Evolutionary conservation across 305 asterid species (phyloP).

Genomic region (Fraxinus xanthoxyloides): DNA sequence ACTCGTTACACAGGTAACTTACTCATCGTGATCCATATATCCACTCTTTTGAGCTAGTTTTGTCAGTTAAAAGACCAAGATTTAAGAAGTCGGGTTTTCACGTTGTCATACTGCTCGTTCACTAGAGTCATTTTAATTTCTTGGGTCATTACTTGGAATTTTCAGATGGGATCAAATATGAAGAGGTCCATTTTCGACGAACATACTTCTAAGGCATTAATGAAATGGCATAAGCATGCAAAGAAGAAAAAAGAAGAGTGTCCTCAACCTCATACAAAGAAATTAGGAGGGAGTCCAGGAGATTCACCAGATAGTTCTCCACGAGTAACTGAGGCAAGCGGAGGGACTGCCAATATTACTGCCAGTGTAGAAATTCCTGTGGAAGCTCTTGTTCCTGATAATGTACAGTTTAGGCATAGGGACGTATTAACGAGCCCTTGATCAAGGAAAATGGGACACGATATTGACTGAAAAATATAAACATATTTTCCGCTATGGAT

Average conservation of each 20-base stretch:
- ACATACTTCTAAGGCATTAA: conserved; percentile 39
- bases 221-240: conserved; percentile 31
- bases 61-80: no score
- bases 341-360: conserved; percentile 21
- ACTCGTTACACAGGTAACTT: conserved; percentile 78
- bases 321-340: background rate
- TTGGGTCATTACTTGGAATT: no score
- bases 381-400: background rate
- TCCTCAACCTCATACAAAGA: background rate
- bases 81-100: no score
- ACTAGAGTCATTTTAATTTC: no score
- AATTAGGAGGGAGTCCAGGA: conserved; percentile 27
- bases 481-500: background rate
- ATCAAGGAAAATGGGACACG: background rate
- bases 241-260: background rate
- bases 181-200: conserved; percentile 35
- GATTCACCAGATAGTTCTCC: conserved; percentile 36
- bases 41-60: no score
- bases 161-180: conserved; percentile 39
- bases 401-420: background rate
- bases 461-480: background rate
- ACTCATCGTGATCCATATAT: background rate
- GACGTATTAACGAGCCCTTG: conserved; percentile 38
- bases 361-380: conserved; percentile 18
- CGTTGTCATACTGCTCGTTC: no score